Conservation (phyloP, 2,329 filamentous ascomycete species). For the Sporothrix protearum region DNA sequence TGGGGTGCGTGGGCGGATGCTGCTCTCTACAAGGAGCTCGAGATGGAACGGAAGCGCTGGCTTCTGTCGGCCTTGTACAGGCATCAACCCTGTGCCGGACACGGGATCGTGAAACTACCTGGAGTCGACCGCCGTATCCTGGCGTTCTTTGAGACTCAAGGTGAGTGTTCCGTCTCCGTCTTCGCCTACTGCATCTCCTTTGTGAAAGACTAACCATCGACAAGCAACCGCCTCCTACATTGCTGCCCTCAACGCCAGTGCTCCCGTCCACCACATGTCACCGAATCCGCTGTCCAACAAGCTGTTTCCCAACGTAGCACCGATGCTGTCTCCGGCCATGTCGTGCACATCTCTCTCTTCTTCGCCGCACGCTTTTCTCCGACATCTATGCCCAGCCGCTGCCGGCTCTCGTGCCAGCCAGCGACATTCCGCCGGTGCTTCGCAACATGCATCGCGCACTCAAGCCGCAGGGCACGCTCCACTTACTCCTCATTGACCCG, state of each 20-base stretch:
- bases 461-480: conserved; percentile 51
- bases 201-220: conserved; percentile 16
- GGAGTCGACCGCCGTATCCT: conserved; percentile 38
- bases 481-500: conserved; percentile 61
- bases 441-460: conserved; percentile 56
- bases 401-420: conserved; percentile 53
- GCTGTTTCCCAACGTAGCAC: conserved; percentile 41
- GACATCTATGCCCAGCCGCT: conserved; percentile 53
- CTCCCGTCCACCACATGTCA: conserved; percentile 48
- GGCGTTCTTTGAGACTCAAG: conserved; percentile 50
- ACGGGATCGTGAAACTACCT: conserved; percentile 18
- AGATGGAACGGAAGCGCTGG: conserved; percentile 42
- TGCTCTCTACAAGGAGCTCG: conserved; percentile 49
- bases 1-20: conserved; percentile 50
- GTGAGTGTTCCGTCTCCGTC: conserved; percentile 33
- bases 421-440: conserved; percentile 55
- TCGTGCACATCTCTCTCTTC: conserved; percentile 37
- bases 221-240: conserved; percentile 53
- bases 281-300: conserved; percentile 39
- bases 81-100: conserved; percentile 40
- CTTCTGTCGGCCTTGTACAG: conserved; percentile 44
- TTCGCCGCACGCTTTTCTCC: conserved; percentile 46
- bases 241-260: conserved; percentile 42
- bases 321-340: conserved; percentile 39
- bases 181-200: too few relatives aligned